These are phyloP conservation scores for Zelonia costaricensis DNA, from an alignment of 208 protist genomes.

Conservation along the genomic window DNA sequence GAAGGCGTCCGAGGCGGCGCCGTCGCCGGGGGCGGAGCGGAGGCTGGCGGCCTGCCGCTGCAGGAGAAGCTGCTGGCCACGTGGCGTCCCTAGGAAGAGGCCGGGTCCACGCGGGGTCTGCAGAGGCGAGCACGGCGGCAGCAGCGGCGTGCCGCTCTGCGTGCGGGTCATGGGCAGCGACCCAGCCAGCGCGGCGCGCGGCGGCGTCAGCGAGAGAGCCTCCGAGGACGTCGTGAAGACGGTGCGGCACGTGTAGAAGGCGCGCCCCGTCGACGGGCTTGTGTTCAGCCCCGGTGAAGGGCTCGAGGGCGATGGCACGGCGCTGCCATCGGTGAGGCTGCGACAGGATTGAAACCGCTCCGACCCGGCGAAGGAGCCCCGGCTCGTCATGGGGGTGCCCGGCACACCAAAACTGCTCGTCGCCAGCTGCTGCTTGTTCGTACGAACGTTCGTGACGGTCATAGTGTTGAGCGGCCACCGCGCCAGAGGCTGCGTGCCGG, in stretches of 20 bases:
- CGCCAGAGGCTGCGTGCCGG: background rate
- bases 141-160: background rate
- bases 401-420: background rate
- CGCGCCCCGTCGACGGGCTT: background rate
- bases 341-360: slow-evolving; percentile 25
- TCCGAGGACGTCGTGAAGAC: background rate
- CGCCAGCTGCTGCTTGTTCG: slow-evolving; percentile 9
- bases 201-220: background rate
- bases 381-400: slow-evolving; percentile 11
- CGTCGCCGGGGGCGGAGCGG: background rate
- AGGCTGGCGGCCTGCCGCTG: slow-evolving; percentile 4
- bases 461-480: background rate
- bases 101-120: background rate
- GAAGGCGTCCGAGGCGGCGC: slow-evolving; percentile 10
- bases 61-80: slow-evolving; percentile 6
- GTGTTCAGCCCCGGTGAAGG: too few relatives aligned
- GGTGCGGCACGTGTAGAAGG: slow-evolving; percentile 12
- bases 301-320: too few relatives aligned
- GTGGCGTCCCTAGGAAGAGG: background rate
- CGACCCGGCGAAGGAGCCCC: slow-evolving; percentile 11
- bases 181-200: background rate
- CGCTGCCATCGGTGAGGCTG: slow-evolving; percentile 1
- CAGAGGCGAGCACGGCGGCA: slow-evolving; percentile 7
- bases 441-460: slow-evolving; percentile 14
- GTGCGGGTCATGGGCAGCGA: background rate